Base-by-base conservation (phyloP, 23 red algal genomes). In the Gracilaria caudata region DNA sequence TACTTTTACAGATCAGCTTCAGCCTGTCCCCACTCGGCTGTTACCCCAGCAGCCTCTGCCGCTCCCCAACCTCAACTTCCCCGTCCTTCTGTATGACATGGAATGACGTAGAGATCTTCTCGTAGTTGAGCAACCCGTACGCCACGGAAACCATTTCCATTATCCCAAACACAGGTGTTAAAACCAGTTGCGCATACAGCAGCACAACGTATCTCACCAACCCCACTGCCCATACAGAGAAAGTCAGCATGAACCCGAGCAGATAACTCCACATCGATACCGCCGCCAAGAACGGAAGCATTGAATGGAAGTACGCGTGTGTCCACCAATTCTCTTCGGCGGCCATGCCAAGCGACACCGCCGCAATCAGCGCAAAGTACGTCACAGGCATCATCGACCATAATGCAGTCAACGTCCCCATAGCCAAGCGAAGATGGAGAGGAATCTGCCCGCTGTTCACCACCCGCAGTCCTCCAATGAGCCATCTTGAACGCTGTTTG, bases 401-500 rank as follows among this genome's bases (percentile, higher is more conserved):
- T 34, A 93, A 43, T 7, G 46, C 14, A 19, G 80, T 86, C 40
- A 93, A 58, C 43, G 59, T 51, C n/a, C 70, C 60, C 73, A 93
- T 85, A 12, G 71, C 51, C n/a, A 72, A 39, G 20, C 90, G 80
- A 54, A 77, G 36, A 20, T 46, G 72, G 10, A 86, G 44, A 1
- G 79, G 80, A 55, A 93, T 85, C 47, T 71, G 65, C 2, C 0
- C 14, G 46, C 80, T 79, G 51, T 21, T 86, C 4, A 85, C 61
- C 35, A 93, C 90, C 21, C 46, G 45, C 25, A 93, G 14, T 7
- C 80, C 73, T 33, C 90, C 90, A 20, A 93, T 75, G 1, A 93
- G 90, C 90, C 90, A 93, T 35, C 90, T 40, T 29, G 90, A 74
- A 17, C 90, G 70, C 90, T 93, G 90, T 61, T 93, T 93, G 71